Evolutionary conservation across 192 early-diverging fungal genomes (phyloP).

Genomic region (Gamsiella multidivaricata): DNA sequence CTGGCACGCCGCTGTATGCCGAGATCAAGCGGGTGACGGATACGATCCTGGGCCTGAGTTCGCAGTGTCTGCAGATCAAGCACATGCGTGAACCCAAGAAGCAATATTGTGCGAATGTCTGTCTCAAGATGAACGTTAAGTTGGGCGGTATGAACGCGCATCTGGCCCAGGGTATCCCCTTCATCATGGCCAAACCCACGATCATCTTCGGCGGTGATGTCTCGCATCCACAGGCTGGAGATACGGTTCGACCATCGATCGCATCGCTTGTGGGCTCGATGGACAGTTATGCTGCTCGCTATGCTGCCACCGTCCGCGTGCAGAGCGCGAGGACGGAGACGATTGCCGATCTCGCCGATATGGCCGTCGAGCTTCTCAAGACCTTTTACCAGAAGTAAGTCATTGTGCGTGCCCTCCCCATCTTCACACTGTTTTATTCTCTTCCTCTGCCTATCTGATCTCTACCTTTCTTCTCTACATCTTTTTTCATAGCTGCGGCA

Average conservation of each 20-base stretch:
- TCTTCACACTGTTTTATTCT: background rate
- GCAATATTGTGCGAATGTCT: slow-evolving; percentile 93
- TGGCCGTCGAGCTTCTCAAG: slow-evolving; percentile 74
- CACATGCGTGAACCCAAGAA: slow-evolving; percentile 78
- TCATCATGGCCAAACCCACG: slow-evolving; percentile 74
- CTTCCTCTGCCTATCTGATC: slow-evolving; percentile 63
- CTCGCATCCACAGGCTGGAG: slow-evolving; percentile 79
- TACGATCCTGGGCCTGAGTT: slow-evolving; percentile 86
- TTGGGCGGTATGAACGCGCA: slow-evolving; percentile 88
- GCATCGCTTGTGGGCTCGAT: slow-evolving; percentile 81
- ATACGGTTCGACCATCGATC: slow-evolving; percentile 74
- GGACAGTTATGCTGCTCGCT: slow-evolving; percentile 71
- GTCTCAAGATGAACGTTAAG: slow-evolving; percentile 94
- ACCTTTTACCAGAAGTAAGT: slow-evolving; percentile 66
- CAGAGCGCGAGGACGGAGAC: slow-evolving; percentile 79
- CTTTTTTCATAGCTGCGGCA: slow-evolving; percentile 52
- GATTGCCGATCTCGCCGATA: slow-evolving; percentile 71
- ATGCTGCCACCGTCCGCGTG: slow-evolving; percentile 70
- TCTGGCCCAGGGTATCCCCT: slow-evolving; percentile 64
- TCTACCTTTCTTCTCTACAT: slow-evolving; percentile 10
- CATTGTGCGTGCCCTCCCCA: background rate
- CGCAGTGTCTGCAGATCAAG: slow-evolving; percentile 91
- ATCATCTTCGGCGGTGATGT: slow-evolving; percentile 94
- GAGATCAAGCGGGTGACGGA: slow-evolving; percentile 90
- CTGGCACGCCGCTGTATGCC: slow-evolving; percentile 83